Base-by-base conservation (phyloP, 2,329 filamentous ascomycete genomes). In the Epichloe bromicola region DNA sequence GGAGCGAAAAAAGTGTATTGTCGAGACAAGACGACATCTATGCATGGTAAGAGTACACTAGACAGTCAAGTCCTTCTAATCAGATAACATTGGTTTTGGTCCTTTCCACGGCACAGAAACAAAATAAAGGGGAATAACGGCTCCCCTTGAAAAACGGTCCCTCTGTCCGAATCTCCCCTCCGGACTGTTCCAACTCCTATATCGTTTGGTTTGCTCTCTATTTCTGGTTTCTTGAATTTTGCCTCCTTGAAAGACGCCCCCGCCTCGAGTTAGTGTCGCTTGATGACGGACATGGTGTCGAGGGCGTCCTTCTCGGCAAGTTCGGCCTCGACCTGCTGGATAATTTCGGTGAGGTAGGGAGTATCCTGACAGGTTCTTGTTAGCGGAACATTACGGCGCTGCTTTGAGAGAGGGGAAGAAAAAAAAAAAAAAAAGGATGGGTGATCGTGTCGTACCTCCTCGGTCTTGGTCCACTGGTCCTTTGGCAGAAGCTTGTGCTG, bases 401-500 rank as follows among this genome's bases (percentile, higher is more conserved):
- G 1, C 8, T 11, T 11, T 30, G 26, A 19, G 1, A 19, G 19
- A 19, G 19, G 19, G 19, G 26, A 14, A 15, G 6, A 26, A 6
- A 26, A 23, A 15, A 43, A 26, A 3, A 6, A 10, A 12, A 5
- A 7, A 26, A 5, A 41, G 20, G 11, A 20, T 8, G n/a, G 14
- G 5, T 23, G 17, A 30, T 23, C 4, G 47, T 14, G 15, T 54
- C 67, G 62, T 64, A 76, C 74, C 60, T 76, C 72, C 62, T 76
- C 70, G 59, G 71, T 60, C 70, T 76, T 80, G 60, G 75, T 80
- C 78, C 78, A 81, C 65, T 81, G 67, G 36, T 73, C 65, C 71
- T 76, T 77, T 66, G 80, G 78, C 51, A 84, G 74, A 55, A 83
- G 70, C 72, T 82, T 80, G 69, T 83, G 80, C 63, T 74, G 68